phyloP scores from a whole-genome alignment of 1,284 basidiomycete genomes.

The Microbotryomycetes sp. region DNA sequence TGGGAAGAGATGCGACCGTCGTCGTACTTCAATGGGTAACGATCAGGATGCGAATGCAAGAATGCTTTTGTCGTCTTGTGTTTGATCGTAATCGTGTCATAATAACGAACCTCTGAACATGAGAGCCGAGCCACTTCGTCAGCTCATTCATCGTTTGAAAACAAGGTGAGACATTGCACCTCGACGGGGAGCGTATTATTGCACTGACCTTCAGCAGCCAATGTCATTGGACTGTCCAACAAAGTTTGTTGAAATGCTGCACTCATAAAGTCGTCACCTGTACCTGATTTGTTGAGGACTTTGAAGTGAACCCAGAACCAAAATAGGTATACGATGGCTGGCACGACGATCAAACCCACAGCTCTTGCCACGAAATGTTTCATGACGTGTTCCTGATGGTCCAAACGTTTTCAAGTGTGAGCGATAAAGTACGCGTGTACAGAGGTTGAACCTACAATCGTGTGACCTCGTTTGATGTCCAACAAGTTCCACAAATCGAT shows the following conservation, averaged over 20 bases:
- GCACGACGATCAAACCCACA: slow-evolving; percentile 78
- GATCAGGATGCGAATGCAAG: slow-evolving; percentile 85
- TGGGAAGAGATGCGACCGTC: slow-evolving; percentile 78
- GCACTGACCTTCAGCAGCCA: slow-evolving; percentile 73
- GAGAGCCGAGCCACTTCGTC: background rate
- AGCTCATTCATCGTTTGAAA: slow-evolving; percentile 10
- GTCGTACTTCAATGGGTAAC: slow-evolving; percentile 88
- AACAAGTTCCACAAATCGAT: slow-evolving; percentile 93
- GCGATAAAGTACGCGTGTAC: background rate
- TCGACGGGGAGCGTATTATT: background rate
- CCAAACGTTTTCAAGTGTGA: slow-evolving; percentile 9
- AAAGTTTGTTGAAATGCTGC: slow-evolving; percentile 97
- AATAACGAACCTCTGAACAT: slow-evolving; percentile 78
- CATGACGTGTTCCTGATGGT: slow-evolving; percentile 73
- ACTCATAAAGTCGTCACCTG: slow-evolving; percentile 96
- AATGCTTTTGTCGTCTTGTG: slow-evolving; percentile 91
- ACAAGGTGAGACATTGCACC: background rate
- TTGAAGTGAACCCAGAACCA: slow-evolving; percentile 97
- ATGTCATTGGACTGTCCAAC: slow-evolving; percentile 79
- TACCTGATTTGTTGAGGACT: slow-evolving; percentile 79
- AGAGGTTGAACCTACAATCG: slow-evolving; percentile 58
- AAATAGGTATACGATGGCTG: slow-evolving; percentile 82
- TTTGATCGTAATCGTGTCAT: slow-evolving; percentile 75
- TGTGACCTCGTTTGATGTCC: slow-evolving; percentile 74
- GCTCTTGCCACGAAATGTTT: slow-evolving; percentile 83